Percentiles rank a stretch among this genome's conserved stretches.
These are phyloP conservation scores for Metschnikowia anglica DNA, from an alignment of 805 yeast species.

Conservation along the genomic window DNA sequence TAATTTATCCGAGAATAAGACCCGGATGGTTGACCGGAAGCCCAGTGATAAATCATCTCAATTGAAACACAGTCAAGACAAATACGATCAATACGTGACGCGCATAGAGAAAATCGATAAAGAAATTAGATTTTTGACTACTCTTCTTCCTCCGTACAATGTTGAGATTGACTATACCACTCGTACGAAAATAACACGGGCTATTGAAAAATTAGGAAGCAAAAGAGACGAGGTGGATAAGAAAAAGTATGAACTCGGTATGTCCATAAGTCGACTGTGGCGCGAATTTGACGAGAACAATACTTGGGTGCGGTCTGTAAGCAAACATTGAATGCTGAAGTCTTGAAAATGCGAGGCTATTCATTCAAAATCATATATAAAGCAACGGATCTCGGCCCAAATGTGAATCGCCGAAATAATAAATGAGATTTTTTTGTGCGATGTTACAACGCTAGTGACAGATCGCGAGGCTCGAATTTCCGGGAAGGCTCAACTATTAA, in stretches of 20 bases:
- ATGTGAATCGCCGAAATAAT: neutral
- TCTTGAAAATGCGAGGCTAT: neutral
- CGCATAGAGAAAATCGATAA: constrained; percentile 39
- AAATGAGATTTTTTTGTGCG: too few relatives aligned
- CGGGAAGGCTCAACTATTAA: too few relatives aligned
- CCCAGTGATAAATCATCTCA: constrained; percentile 13
- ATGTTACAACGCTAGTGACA: too few relatives aligned
- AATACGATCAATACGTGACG: constrained; percentile 34
- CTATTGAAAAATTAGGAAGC: constrained; percentile 39
- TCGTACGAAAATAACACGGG: constrained; percentile 38
- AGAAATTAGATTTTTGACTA: constrained; percentile 38
- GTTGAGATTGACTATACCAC: constrained; percentile 45
- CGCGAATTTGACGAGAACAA: constrained; percentile 42
- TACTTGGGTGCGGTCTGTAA: constrained; percentile 40
- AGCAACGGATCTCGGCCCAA: neutral
- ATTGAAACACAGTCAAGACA: constrained; percentile 27
- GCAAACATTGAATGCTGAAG: constrained; percentile 16
- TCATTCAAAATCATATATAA: too few relatives aligned
- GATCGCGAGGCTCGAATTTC: too few relatives aligned
- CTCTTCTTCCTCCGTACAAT: constrained; percentile 43
- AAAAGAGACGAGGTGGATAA: constrained; percentile 43
- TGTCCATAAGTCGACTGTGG: constrained; percentile 44
- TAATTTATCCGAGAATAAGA: constrained; percentile 20
- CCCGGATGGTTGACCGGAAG: constrained; percentile 13
- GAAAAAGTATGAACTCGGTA: constrained; percentile 42